These are phyloP conservation scores for Petrea volubilis DNA, from an alignment of 257 asterid species.

Conservation along the genomic window DNA sequence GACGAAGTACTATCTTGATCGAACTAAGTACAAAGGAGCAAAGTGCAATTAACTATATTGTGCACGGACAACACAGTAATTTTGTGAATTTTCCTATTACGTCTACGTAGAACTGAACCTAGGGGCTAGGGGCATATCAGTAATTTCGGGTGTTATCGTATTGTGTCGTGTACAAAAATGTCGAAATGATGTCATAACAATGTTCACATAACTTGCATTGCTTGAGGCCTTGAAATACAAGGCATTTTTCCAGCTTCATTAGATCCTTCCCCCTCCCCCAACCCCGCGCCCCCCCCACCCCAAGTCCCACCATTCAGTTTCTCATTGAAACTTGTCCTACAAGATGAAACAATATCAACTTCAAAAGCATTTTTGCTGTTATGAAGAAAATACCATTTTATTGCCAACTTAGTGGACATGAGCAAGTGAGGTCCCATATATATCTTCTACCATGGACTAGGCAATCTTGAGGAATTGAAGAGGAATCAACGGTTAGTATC, in stretches of 20 bases:
- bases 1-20: too few species aligned
- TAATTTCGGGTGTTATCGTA: background rate
- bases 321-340: background rate
- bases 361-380: background rate
- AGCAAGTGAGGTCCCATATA: background rate
- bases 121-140: slow-evolving; percentile 17
- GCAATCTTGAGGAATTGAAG: background rate
- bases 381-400: background rate
- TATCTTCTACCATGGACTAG: background rate
- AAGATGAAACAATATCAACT: background rate
- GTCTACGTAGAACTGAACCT: background rate
- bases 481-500: slow-evolving; percentile 15
- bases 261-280: background rate
- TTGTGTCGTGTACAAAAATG: slow-evolving; percentile 25
- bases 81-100: too few species aligned
- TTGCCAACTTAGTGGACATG: slow-evolving; percentile 4
- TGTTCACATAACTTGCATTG: slow-evolving; percentile 46
- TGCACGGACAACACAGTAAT: too few species aligned
- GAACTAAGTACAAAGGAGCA: background rate
- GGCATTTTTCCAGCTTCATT: background rate
- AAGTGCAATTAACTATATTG: background rate
- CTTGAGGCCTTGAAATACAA: slow-evolving; percentile 8
- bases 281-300: background rate
- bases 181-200: slow-evolving; percentile 49
- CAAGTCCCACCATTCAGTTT: background rate